Conservation (phyloP, 2,329 filamentous ascomycete species). For the Alternaria longipes region DNA sequence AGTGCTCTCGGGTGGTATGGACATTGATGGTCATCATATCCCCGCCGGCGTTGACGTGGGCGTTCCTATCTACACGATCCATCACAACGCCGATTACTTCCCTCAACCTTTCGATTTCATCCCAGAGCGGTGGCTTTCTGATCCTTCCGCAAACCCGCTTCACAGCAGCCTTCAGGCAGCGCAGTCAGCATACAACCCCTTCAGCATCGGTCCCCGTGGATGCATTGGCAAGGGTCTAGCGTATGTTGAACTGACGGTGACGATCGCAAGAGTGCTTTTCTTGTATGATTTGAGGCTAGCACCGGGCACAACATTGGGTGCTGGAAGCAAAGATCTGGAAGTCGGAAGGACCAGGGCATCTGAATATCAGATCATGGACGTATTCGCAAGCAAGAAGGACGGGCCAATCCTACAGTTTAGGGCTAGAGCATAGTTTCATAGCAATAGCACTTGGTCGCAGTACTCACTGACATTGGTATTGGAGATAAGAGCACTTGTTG, state of each 20-base stretch:
- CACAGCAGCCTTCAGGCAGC: slow-evolving; percentile 54
- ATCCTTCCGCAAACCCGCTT: slow-evolving; percentile 41
- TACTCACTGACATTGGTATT: no score
- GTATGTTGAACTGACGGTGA: slow-evolving; percentile 72
- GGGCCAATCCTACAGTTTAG: slow-evolving; percentile 71
- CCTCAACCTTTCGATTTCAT: slow-evolving; percentile 50
- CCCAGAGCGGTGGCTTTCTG: slow-evolving; percentile 51
- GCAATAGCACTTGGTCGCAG: not conserved
- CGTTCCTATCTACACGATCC: slow-evolving; percentile 51
- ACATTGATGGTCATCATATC: slow-evolving; percentile 48
- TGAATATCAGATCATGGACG: slow-evolving; percentile 77
- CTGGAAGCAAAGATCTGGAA: slow-evolving; percentile 43
- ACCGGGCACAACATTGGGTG: slow-evolving; percentile 45
- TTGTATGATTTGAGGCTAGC: slow-evolving; percentile 65
- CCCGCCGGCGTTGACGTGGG: slow-evolving; percentile 50
- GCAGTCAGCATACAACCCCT: slow-evolving; percentile 77
- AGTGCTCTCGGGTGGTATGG: slow-evolving; percentile 50
- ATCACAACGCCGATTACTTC: slow-evolving; percentile 52
- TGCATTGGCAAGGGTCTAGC: slow-evolving; percentile 77
- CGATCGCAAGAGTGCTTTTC: slow-evolving; percentile 69
- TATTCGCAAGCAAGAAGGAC: slow-evolving; percentile 77
- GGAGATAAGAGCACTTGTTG: no score
- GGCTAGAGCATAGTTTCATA: slow-evolving; percentile 17
- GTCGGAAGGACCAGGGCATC: slow-evolving; percentile 41
- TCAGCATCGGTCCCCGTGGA: slow-evolving; percentile 73